phyloP scores from a whole-genome alignment of 345 rosid species.

The Corymbia maculata region DNA sequence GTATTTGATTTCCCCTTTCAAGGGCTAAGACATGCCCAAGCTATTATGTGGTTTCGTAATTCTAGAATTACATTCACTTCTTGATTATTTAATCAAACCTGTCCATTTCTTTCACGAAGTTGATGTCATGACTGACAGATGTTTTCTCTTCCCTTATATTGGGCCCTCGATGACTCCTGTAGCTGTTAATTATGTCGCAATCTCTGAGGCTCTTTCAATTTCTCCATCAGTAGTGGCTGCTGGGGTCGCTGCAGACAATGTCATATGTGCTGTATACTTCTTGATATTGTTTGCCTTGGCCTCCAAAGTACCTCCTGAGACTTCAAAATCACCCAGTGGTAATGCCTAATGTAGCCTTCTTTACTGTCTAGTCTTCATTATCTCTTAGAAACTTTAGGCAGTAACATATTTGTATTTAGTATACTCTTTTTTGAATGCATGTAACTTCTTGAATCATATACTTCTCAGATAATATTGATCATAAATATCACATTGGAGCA shows the following conservation, averaged over 20 bases:
- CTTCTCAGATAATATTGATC: background rate
- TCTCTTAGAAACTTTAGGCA: background rate
- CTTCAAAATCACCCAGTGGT: slow-evolving; percentile 38
- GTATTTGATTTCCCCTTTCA: background rate
- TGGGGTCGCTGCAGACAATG: slow-evolving; percentile 80
- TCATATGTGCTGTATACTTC: slow-evolving; percentile 57
- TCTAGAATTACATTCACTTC: background rate
- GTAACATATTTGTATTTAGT: background rate
- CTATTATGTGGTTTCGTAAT: background rate
- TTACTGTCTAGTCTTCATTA: background rate
- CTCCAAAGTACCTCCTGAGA: slow-evolving; percentile 55
- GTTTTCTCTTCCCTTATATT: background rate
- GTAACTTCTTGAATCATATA: background rate
- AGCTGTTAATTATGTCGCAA: slow-evolving; percentile 86
- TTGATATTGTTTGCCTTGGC: slow-evolving; percentile 62
- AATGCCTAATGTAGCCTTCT: background rate
- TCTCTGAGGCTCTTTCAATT: slow-evolving; percentile 65
- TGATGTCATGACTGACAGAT: slow-evolving; percentile 1
- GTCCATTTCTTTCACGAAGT: background rate
- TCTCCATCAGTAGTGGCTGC: slow-evolving; percentile 82
- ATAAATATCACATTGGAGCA: background rate
- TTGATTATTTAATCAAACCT: background rate
- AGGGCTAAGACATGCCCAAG: background rate
- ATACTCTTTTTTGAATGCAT: background rate
- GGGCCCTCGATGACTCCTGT: slow-evolving; percentile 2